A percentile compares a stretch with the other conserved stretches of the same genome.
phyloP scores from a whole-genome alignment of 73 alveolate genomes.

The Tetrahymena borealis region DNA sequence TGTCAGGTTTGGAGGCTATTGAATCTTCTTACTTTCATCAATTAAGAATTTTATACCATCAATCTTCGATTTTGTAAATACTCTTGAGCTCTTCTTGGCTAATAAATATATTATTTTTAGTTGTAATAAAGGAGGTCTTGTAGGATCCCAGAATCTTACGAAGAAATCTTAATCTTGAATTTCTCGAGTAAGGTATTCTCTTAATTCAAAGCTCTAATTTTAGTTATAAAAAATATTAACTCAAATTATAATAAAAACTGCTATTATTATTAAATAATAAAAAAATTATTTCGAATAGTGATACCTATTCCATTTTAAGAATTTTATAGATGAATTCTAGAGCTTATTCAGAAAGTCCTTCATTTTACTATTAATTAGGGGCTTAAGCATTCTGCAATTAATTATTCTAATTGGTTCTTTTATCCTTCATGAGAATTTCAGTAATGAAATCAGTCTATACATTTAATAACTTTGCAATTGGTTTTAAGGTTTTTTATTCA shows the following conservation, averaged over 20 bases:
- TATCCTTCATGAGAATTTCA: neutral
- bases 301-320: neutral
- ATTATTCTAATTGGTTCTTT: neutral
- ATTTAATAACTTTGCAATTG: neutral
- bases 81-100: neutral
- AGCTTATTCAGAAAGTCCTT: neutral
- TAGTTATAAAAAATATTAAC: neutral
- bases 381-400: neutral
- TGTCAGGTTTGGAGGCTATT: neutral
- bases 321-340: neutral
- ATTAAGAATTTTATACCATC: neutral
- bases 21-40: neutral
- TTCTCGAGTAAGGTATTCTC: neutral
- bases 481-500: neutral
- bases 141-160: neutral
- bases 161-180: neutral
- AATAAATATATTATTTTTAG: neutral
- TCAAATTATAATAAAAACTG: neutral
- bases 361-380: too few relatives aligned
- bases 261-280: neutral
- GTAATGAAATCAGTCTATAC: neutral
- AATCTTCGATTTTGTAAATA: neutral
- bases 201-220: neutral
- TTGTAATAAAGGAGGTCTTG: neutral
- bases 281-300: too few relatives aligned